Conservation (phyloP, 306 rosid genomes). For the Comarum palustre region DNA sequence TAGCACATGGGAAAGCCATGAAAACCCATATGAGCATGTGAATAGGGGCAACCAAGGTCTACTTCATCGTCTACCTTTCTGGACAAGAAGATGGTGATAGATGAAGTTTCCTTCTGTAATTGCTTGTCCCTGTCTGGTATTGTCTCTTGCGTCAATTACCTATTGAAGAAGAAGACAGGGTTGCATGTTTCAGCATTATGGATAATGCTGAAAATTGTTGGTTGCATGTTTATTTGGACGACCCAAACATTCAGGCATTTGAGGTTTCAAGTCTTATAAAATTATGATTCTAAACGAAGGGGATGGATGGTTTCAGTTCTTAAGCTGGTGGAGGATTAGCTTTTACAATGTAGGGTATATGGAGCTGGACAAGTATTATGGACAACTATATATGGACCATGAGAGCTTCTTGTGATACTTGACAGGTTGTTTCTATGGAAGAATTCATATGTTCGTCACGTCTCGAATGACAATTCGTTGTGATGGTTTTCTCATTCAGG, state of each 20-base stretch:
- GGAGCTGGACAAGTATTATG: background rate
- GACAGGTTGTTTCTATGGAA: background rate
- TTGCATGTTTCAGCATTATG: background rate
- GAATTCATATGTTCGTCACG: background rate
- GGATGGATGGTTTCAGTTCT: background rate
- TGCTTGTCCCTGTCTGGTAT: slow-evolving; percentile 31
- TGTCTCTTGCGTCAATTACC: slow-evolving; percentile 16
- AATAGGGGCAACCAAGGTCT: background rate
- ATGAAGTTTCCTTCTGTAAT: slow-evolving; percentile 44
- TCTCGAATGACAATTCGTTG: background rate
- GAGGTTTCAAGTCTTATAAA: background rate
- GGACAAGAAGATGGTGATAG: slow-evolving; percentile 45
- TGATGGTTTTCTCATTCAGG: background rate
- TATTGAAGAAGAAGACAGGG: background rate
- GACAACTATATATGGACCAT: slow-evolving; percentile 10
- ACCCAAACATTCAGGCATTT: background rate
- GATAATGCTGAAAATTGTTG: slow-evolving; percentile 2
- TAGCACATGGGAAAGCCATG: too few relatives aligned
- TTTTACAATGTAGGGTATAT: background rate
- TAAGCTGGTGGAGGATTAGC: background rate
- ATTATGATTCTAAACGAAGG: background rate
- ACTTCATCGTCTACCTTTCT: slow-evolving; percentile 19
- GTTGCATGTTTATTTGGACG: slow-evolving; percentile 1
- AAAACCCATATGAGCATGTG: too few relatives aligned
- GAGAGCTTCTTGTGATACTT: slow-evolving; percentile 8